phyloP scores from a whole-genome alignment of 805 yeast genomes.

The Wickerhamomyces xylosicus region DNA sequence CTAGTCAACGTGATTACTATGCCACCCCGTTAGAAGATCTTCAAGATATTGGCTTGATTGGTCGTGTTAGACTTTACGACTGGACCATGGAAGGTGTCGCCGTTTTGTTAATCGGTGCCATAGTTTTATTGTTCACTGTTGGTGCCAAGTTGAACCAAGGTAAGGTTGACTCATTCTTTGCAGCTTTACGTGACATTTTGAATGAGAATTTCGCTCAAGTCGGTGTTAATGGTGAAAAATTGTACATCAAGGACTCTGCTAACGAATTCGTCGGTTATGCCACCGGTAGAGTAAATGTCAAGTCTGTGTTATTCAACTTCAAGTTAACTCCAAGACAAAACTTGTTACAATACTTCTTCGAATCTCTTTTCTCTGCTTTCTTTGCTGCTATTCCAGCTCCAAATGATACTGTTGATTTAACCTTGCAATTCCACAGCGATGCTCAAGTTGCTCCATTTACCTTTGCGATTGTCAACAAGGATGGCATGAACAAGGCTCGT shows the following conservation, averaged over 20 bases:
- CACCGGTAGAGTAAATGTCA: conserved; percentile 77
- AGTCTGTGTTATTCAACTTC: conserved; percentile 49
- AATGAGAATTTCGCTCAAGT: conserved; percentile 68
- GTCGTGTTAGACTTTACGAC: conserved; percentile 52
- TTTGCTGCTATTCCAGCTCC: conserved; percentile 46
- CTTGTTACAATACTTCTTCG: conserved; percentile 54
- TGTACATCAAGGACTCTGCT: conserved; percentile 51
- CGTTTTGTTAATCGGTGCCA: conserved; percentile 36
- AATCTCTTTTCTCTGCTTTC: conserved; percentile 46
- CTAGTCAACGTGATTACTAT: conserved; percentile 17
- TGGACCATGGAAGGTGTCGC: conserved; percentile 71
- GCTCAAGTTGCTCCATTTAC: conserved; percentile 42
- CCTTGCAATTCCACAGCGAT: conserved; percentile 41
- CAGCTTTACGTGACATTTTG: conserved; percentile 40
- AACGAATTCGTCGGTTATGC: conserved; percentile 61
- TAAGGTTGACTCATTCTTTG: conserved; percentile 43
- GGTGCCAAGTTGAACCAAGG: conserved; percentile 54
- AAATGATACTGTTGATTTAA: conserved; percentile 50
- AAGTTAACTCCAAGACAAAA: conserved; percentile 75
- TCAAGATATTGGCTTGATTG: conserved; percentile 41
- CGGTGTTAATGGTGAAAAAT: conserved; percentile 40
- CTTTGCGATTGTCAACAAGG: conserved; percentile 77
- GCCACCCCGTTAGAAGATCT: conserved; percentile 37
- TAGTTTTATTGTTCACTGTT: conserved; percentile 38
- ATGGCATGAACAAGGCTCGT: conserved; percentile 69